Base-by-base conservation (phyloP, 345 rosid species). In the Linum trigynum region DNA sequence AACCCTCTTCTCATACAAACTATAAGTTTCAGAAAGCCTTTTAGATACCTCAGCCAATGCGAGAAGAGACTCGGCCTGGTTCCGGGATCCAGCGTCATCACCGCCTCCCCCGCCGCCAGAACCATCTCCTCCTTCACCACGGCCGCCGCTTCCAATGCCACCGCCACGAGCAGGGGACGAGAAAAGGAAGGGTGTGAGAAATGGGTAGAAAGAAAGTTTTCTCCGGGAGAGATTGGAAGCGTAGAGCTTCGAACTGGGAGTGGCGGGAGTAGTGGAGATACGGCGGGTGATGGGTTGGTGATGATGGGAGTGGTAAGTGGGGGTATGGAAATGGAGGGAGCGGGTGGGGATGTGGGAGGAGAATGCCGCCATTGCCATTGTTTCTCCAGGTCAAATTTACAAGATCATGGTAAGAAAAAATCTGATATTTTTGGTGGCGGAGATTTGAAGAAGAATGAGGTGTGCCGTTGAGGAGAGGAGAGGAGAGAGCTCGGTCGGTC, bases 11-110 rank as follows among this genome's bases (percentile, higher is more conserved):
- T 9, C 2, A 45, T 45, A 45, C 51, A 9, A 45, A 48, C 14
- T 9, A 2, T 1, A 48, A 12, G 3, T 43, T 11, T 4, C 50
- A 5, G 2, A 7, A 5, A 5, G 50, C 10, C 6, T 43, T 1
- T 43, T 10, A 45, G 8, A 32, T 69, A 82, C 86, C 84, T 76
- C 81, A 8, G 80, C 80, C 51, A 83, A 69, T 9, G 81, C 84
- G 15, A 83, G 74, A 39, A 78, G 61, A 37, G 85, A 81, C 55
- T 83, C 90, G 0, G 71, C 55, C 41, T 76, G 62, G 71, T 85
- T 79, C 58, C 77, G 83, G 55, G 69, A 72, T 48, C 62, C 67
- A 8, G 74, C 81, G 41, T 72, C 81, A 40, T 67, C 80, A 1
- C 57, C 78, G 15, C 38, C 69, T 8, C 64, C 77, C 1, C 57